These are phyloP conservation scores for Dactylellina drechsleri DNA, from an alignment of 2,329 filamentous ascomycete species.

Conservation along the genomic window DNA sequence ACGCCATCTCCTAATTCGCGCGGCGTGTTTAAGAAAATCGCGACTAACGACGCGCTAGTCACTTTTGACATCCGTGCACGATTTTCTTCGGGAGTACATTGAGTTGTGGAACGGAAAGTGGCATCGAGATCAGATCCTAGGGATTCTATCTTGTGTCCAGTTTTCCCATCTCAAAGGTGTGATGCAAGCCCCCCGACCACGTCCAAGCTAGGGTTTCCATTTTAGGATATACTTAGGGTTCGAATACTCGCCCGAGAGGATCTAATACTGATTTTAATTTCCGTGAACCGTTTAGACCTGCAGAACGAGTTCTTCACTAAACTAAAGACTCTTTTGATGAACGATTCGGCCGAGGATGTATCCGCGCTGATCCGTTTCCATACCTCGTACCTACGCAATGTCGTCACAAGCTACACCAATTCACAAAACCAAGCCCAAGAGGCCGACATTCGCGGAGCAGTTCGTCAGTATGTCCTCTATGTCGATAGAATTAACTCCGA, in stretches of 20 bases:
- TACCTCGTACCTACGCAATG: conserved; percentile 69
- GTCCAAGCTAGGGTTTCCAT: conserved; percentile 17
- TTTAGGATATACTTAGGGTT: background rate
- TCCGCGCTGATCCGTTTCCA: conserved; percentile 74
- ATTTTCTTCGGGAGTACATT: conserved; percentile 68
- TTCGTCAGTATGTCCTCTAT: conserved; percentile 56
- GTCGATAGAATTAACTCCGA: conserved; percentile 53
- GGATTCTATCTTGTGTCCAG: conserved; percentile 69
- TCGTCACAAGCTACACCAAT: conserved; percentile 20
- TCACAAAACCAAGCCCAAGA: conserved; percentile 42
- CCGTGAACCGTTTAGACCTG: conserved; percentile 64
- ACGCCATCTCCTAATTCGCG: background rate
- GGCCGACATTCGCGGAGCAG: conserved; percentile 44
- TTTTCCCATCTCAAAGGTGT: conserved; percentile 69
- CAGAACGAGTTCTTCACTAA: conserved; percentile 65
- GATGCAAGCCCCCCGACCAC: background rate
- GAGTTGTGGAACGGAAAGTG: conserved; percentile 71
- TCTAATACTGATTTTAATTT: background rate
- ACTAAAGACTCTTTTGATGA: conserved; percentile 67
- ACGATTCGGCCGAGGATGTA: conserved; percentile 67
- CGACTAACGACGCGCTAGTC: conserved; percentile 56
- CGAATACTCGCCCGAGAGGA: too few species aligned
- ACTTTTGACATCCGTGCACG: conserved; percentile 62
- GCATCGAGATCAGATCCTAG: conserved; percentile 68
- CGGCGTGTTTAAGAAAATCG: background rate